Evolutionary conservation across 352 stramenopile genomes (phyloP), one percentile per base, ranked within the genome.

Genomic region (Pythium vanterpoolii): DNA sequence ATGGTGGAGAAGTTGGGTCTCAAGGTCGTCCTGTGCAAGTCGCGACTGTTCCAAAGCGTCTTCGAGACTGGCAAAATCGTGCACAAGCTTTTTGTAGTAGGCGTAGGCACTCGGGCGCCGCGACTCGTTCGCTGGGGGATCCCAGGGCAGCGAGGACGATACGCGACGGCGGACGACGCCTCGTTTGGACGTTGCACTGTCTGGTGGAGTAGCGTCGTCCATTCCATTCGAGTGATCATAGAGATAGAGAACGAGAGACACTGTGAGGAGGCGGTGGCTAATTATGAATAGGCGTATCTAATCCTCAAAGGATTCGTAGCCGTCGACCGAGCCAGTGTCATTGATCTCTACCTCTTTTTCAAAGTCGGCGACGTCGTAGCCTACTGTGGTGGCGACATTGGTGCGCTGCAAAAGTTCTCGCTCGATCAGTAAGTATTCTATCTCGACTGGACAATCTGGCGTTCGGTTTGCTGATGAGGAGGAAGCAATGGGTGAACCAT

Each of bases 51-150:
- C 61, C 26, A 88, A 59, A 19, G 83, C 76, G 4, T 66, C 59
- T 18, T 88, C 76, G 0, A 88, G 59, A 3, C 50, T 49, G 43
- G 79, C 61, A 31, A 76, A 84, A 33, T 84, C 74, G 10, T 72
- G 72, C 19, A 74, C 57, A 9, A 85, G 72, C 36, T 83, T 83
- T 49, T 79, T 74, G 49, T 86, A 86, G 51, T 85, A 68, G 31
- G 65, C 66, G 54, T 83, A 86, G 3, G 74, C 69, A 52, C 64
- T 86, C 0, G 64, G 54, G 16, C 50, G 42, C 19, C 31, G 34
- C 27, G 5, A 9, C 7, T 39, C 14, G 13, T 21, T 14, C 3
- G 31, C 16, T 8, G 42, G 13, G 6, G 39, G n/a, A n/a, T 39
- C 52, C 52, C 52, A 51, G 6, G 52, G 34, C 5, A 28, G 23